These are phyloP conservation scores for Phaeosphaeria sp. DNA, from an alignment of 2,329 filamentous ascomycete genomes.

Conservation along the genomic window DNA sequence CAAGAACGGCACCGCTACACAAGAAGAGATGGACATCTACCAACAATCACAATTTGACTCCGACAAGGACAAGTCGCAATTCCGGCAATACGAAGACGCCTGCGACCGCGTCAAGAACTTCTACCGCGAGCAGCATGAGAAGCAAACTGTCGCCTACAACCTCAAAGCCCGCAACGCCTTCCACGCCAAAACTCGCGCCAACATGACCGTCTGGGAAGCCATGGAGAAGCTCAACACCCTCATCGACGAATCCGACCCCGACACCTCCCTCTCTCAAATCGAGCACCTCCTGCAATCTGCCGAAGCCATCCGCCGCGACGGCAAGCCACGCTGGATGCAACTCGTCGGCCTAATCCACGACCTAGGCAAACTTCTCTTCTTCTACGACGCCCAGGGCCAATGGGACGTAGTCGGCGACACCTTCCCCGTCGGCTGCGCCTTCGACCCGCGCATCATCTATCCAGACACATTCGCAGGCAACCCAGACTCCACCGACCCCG, in stretches of 20 bases:
- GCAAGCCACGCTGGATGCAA: slow-evolving; percentile 84
- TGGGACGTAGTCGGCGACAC: slow-evolving; percentile 94
- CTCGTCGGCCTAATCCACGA: slow-evolving; percentile 79
- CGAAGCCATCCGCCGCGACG: slow-evolving; percentile 86
- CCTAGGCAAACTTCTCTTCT: slow-evolving; percentile 79
- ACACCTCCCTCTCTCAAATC: slow-evolving; percentile 86
- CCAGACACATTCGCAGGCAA: slow-evolving; percentile 78
- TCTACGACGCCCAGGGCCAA: slow-evolving; percentile 83
- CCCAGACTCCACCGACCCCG: slow-evolving; percentile 72
- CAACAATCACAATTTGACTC: slow-evolving; percentile 71
- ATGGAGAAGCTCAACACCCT: slow-evolving; percentile 92
- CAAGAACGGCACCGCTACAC: slow-evolving; percentile 54
- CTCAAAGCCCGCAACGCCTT: slow-evolving; percentile 77
- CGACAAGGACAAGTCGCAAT: slow-evolving; percentile 78
- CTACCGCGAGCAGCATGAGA: slow-evolving; percentile 74
- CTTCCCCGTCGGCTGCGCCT: slow-evolving; percentile 78
- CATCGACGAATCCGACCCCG: slow-evolving; percentile 89
- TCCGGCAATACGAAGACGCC: slow-evolving; percentile 83
- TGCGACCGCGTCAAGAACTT: slow-evolving; percentile 86
- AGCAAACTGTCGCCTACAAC: slow-evolving; percentile 85
- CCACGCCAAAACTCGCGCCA: slow-evolving; percentile 69
- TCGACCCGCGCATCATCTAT: slow-evolving; percentile 80
- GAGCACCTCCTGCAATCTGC: slow-evolving; percentile 88
- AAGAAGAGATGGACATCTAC: slow-evolving; percentile 58
- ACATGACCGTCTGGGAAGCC: slow-evolving; percentile 88